Percentiles rank a stretch among this genome's conserved stretches.
Evolutionary conservation across 768 basidiomycete genomes (phyloP).

Genomic region (Pseudohyphozyma bogoriensis): DNA sequence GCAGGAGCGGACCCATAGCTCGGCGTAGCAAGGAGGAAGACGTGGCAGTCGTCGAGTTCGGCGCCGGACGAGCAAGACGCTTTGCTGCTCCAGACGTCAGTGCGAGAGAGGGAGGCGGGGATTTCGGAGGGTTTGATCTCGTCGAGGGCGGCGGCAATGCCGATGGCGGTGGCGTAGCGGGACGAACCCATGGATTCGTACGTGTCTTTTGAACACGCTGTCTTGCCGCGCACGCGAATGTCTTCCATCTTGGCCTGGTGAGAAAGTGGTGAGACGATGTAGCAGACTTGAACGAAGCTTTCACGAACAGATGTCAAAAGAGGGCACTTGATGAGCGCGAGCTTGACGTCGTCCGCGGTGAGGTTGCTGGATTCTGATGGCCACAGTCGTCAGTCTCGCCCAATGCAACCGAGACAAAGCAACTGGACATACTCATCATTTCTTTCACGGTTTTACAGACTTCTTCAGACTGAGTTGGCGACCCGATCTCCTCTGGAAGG

Average conservation of each 20-base stretch:
- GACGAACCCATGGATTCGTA: constrained; percentile 4
- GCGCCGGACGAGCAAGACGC: constrained; percentile 2
- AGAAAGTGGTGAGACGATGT: too few relatives aligned
- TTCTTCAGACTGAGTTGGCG: not conserved
- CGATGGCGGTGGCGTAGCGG: not conserved
- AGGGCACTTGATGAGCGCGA: constrained; percentile 6
- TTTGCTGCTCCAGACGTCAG: not conserved
- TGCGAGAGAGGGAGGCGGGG: not conserved
- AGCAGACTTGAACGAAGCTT: too few relatives aligned
- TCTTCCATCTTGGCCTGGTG: not conserved
- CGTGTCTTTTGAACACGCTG: not conserved
- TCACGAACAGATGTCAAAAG: not conserved
- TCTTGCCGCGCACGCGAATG: not conserved
- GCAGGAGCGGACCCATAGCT: too few relatives aligned
- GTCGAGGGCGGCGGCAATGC: not conserved
- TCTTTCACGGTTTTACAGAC: not conserved
- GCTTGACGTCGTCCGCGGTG: not conserved
- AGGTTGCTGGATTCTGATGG: not conserved
- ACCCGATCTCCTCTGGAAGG: not conserved
- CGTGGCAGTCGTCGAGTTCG: constrained; percentile 6
- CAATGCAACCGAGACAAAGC: not conserved
- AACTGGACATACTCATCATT: not conserved
- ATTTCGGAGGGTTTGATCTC: not conserved
- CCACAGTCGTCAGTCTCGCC: not conserved
- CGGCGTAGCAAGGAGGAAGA: not conserved